Evolutionary conservation across 768 basidiomycete species (phyloP).

Genomic region (Tricholoma bakamatsutake): DNA sequence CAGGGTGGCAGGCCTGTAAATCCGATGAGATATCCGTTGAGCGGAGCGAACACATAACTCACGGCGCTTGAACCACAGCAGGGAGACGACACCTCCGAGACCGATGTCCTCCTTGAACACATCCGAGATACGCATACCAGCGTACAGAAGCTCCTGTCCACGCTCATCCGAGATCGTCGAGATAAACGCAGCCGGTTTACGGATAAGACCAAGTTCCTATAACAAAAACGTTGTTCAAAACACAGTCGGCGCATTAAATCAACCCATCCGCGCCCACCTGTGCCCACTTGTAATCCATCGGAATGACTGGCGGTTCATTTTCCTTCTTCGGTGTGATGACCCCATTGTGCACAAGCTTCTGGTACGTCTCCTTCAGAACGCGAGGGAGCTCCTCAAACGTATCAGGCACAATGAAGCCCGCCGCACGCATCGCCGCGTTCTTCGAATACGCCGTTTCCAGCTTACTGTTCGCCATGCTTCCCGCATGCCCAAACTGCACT

Average conservation of each 20-base stretch:
- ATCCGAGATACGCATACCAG: constrained; percentile 98
- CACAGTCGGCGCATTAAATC: neutral
- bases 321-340: constrained; percentile 66
- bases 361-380: constrained; percentile 81
- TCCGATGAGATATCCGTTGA: neutral
- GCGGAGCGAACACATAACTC: constrained; percentile 17
- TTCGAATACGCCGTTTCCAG: constrained; percentile 97
- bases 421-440: constrained; percentile 91
- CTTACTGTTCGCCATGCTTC: constrained; percentile 96
- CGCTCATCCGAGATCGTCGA: constrained; percentile 99
- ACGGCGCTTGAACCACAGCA: constrained; percentile 98
- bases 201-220: constrained; percentile 88
- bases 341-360: constrained; percentile 68
- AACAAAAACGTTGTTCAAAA: constrained; percentile 3
- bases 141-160: constrained; percentile 96
- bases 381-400: constrained; percentile 95
- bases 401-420: constrained; percentile 94
- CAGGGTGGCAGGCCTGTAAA: constrained; percentile 65
- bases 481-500: constrained; percentile 99
- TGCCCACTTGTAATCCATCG: constrained; percentile 99
- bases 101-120: constrained; percentile 98
- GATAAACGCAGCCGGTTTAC: constrained; percentile 98
- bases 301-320: constrained; percentile 89
- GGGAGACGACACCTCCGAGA: constrained; percentile 90
- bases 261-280: constrained; percentile 36